Base-by-base conservation (phyloP, 352 stramenopile genomes). In the Globisporangium cederbergense region DNA sequence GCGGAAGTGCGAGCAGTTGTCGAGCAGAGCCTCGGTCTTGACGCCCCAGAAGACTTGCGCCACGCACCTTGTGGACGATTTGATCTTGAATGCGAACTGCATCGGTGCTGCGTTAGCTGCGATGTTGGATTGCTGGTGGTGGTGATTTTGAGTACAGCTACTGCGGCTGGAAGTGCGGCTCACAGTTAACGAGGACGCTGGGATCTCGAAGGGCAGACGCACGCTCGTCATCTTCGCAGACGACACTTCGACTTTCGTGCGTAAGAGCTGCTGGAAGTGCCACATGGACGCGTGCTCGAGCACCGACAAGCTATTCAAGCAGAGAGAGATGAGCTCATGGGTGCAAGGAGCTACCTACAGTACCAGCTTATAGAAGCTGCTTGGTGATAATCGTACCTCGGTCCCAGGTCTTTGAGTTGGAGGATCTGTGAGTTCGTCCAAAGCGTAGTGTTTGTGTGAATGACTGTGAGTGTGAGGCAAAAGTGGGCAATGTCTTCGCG, bases 231-330 rank as follows among this genome's bases (percentile, higher is more conserved):
- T 88, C 34, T 70, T 65, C 9, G 66, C 67, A 4, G 73, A 66
- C 6, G 56, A 40, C 2, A 62, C 36, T 50, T 87, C 71, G 16
- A 72, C 56, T 28, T 80, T 84, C 10, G 73, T 81, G 49, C 77
- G 74, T 51, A 87, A 45, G 16, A 90, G 75, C 56, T 90, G 81
- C 58, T 88, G 73, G 28, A 90, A 77, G 59, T 90, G 78, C 81
- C 78, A 84, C 70, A 87, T 78, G 32, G 78, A 84, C 55, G 77
- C 75, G 58, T 75, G 59, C n/a, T 64, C 68, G 32, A 90, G 71
- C 53, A 87, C 72, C 7, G 54, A 62, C n/a, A 90, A 67, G 59
- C 79, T 87, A 3, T 42, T 42, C 5, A 16, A 4, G 30, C 11
- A 38, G 25, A 7, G 13, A 20, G 13, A 38, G 32, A 1, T 20